Evolutionary conservation across 805 yeast species (phyloP).

Genomic region (Pichia nakasei): DNA sequence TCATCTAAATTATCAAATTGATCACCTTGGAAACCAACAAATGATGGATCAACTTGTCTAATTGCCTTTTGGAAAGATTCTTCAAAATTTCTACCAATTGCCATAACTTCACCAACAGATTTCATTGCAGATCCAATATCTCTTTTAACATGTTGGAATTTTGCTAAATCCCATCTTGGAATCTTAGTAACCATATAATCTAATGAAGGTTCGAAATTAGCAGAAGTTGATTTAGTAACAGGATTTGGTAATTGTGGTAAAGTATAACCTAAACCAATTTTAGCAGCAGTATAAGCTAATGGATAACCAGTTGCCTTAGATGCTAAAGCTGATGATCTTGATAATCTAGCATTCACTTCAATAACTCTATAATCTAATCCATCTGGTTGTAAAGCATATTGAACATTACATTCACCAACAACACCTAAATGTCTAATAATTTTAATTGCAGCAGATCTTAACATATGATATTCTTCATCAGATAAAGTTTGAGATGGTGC

Average conservation of each 20-base stretch:
- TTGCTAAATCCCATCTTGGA: constrained; percentile 96
- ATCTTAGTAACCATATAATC: constrained; percentile 96
- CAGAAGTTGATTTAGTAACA: constrained; percentile 91
- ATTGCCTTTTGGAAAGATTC: constrained; percentile 97
- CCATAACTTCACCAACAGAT: constrained; percentile 99
- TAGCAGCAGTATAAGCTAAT: constrained; percentile 96
- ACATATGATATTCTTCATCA: constrained; percentile 97
- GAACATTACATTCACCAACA: constrained; percentile 98
- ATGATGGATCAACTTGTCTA: constrained; percentile 90
- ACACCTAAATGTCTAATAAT: constrained; percentile 97
- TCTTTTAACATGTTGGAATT: constrained; percentile 91
- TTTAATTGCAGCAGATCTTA: constrained; percentile 94
- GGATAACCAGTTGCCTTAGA: constrained; percentile 99
- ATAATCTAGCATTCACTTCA: constrained; percentile 94
- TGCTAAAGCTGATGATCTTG: constrained; percentile 95
- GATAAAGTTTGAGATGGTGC: constrained; percentile 97
- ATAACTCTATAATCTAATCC: constrained; percentile 93
- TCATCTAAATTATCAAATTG: constrained; percentile 68
- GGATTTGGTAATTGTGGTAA: constrained; percentile 94
- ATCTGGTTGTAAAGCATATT: constrained; percentile 92
- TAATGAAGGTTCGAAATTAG: constrained; percentile 93
- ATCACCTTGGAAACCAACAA: constrained; percentile 86
- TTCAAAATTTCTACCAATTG: constrained; percentile 95
- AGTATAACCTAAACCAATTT: constrained; percentile 90
- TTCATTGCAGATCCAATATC: constrained; percentile 95